Evolutionary conservation across 257 asterid genomes (phyloP).

Genomic region (Solanum commersonii): DNA sequence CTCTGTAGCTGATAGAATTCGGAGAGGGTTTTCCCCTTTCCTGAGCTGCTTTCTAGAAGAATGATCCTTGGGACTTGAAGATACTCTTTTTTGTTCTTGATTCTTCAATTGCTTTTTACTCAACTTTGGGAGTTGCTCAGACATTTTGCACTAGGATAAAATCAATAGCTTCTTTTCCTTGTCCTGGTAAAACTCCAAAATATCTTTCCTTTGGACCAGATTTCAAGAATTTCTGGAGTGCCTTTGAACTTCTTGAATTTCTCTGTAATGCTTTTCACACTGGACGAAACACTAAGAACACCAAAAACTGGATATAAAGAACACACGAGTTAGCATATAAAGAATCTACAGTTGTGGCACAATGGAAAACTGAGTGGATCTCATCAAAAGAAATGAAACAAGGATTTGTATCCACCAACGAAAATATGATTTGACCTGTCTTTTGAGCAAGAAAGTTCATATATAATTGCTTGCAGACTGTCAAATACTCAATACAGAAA

Average conservation of each 20-base stretch:
- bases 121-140: slow-evolving; percentile 43
- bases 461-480: not conserved
- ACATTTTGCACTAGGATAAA: slow-evolving; percentile 36
- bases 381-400: not conserved
- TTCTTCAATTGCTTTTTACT: slow-evolving; percentile 35
- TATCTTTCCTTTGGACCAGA: slow-evolving; percentile 21
- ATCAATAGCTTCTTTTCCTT: slow-evolving; percentile 23
- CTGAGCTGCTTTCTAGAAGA: slow-evolving; percentile 50
- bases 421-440: not conserved
- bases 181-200: slow-evolving; percentile 13
- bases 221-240: slow-evolving; percentile 15
- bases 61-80: slow-evolving; percentile 52
- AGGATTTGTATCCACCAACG: not conserved
- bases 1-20: slow-evolving; percentile 49
- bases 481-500: not conserved
- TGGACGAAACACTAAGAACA: slow-evolving; percentile 21
- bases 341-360: not conserved
- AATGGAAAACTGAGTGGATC: not conserved
- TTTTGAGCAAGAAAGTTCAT: not conserved
- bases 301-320: slow-evolving; percentile 20
- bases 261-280: slow-evolving; percentile 15
- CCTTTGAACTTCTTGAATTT: slow-evolving; percentile 15
- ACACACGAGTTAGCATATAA: not conserved
- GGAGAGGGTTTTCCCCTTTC: slow-evolving; percentile 59
- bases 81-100: slow-evolving; percentile 42